These are phyloP conservation scores for Lachancea sp. DNA, from an alignment of 805 yeast species.

Conservation along the genomic window DNA sequence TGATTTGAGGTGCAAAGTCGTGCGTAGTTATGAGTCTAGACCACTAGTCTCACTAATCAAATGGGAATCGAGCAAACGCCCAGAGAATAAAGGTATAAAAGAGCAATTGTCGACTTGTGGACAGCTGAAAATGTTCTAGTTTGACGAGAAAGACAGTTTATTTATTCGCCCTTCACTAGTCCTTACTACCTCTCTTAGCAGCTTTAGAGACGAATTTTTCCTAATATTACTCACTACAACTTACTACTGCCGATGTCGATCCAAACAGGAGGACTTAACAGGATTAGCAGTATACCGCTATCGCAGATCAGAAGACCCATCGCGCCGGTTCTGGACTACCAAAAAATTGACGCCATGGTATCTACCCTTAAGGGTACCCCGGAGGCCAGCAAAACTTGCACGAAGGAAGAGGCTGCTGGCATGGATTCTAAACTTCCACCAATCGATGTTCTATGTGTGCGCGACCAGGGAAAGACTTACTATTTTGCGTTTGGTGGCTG, in stretches of 20 bases:
- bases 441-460: slow-evolving; percentile 65
- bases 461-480: slow-evolving; percentile 52
- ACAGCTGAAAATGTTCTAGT: too few species aligned
- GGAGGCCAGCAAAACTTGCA: slow-evolving; percentile 56
- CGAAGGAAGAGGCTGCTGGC: slow-evolving; percentile 34
- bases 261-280: slow-evolving; percentile 52
- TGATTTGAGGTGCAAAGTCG: too few species aligned
- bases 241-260: slow-evolving; percentile 65
- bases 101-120: too few species aligned
- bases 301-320: slow-evolving; percentile 70
- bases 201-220: too few species aligned
- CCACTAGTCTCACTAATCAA: slow-evolving; percentile 2
- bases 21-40: slow-evolving; percentile 2
- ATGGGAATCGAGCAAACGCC: neutral
- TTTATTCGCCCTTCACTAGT: too few species aligned
- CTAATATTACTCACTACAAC: too few species aligned
- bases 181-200: too few species aligned
- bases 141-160: too few species aligned
- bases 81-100: neutral
- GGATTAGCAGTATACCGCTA: slow-evolving; percentile 48
- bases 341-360: slow-evolving; percentile 74
- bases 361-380: slow-evolving; percentile 62
- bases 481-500: slow-evolving; percentile 90
- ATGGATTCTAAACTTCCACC: slow-evolving; percentile 67
- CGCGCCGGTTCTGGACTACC: slow-evolving; percentile 71